phyloP scores from a whole-genome alignment of 768 basidiomycete species.

The Phylloporus scabripes region DNA sequence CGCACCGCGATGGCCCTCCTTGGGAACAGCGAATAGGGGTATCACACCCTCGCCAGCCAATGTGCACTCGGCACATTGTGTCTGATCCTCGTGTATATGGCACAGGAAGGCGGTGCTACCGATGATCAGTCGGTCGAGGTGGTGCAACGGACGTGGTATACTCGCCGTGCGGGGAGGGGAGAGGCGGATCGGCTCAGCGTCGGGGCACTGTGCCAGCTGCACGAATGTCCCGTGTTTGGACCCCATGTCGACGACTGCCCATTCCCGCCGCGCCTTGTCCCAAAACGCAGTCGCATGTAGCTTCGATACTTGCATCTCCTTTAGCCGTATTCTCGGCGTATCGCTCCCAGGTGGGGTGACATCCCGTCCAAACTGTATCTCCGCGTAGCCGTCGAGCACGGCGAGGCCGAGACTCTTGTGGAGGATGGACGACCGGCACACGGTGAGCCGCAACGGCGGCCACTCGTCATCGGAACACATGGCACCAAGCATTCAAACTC shows the following conservation, averaged over 20 bases:
- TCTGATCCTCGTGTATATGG: constrained; percentile 59
- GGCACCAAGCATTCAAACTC: constrained; percentile 17
- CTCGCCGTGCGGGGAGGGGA: constrained; percentile 66
- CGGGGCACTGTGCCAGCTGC: constrained; percentile 17
- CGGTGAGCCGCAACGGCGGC: constrained; percentile 35
- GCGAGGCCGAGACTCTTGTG: constrained; percentile 47
- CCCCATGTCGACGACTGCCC: constrained; percentile 81
- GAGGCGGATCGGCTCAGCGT: constrained; percentile 41
- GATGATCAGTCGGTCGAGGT: constrained; percentile 60
- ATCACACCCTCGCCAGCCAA: constrained; percentile 50
- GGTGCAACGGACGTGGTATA: constrained; percentile 54
- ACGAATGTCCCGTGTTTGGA: constrained; percentile 81
- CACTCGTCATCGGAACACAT: constrained; percentile 46
- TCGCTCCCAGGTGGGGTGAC: constrained; percentile 43
- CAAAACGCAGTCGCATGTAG: constrained; percentile 72
- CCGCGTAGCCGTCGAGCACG: constrained; percentile 56
- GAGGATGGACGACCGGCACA: constrained; percentile 40
- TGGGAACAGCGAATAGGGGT: constrained; percentile 41
- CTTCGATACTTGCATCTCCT: constrained; percentile 83
- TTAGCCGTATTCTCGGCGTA: constrained; percentile 64
- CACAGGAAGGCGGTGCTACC: constrained; percentile 67
- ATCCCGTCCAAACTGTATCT: constrained; percentile 75
- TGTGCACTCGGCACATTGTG: constrained; percentile 61
- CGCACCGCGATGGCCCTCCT: constrained; percentile 9
- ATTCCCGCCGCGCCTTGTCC: constrained; percentile 53